Base-by-base conservation (phyloP, 2,329 filamentous ascomycete genomes). In the Hymenoscyphus linearis region DNA sequence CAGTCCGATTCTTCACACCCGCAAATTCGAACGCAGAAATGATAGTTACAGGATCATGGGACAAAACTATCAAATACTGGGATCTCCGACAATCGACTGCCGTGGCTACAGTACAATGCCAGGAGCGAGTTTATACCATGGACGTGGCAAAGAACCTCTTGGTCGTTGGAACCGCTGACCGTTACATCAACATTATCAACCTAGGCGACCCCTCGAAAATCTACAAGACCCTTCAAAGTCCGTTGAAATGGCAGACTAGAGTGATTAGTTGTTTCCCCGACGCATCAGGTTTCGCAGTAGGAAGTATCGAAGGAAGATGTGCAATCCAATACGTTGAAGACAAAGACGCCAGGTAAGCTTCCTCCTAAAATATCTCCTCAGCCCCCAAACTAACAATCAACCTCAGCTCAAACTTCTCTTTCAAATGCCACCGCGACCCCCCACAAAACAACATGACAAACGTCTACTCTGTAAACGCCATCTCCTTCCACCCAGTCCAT, bases 281-380 rank as follows among this genome's bases (percentile, higher is more conserved):
- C 74, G 89, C 91, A 6, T 87, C 86, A 0, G 95, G 95, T 5
- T 99, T 96, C 72, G 95, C 95, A 0, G 90, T 99, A 57, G 95
- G 95, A 59, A 96, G 91, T 73, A 96, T 99, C 70, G 95, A 99
- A 75, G 95, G 95, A 34, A 89, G 95, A 60, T 99, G 95, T 74
- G 95, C 95, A 1, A 99, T 99, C 66, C 95, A 99, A 74, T 98
- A 99, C 71, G 91, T 97, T 37, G 93, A 99, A 71, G 95, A 99
- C 52, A 97, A 97, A 76, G 92, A 99, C 74, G 79, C 89, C 2
- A 84, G 77, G 87, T 87, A 79, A 71, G 80, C 13, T 31, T 27
- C 4, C 22, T 16, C 13, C 14, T 25, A 47, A 9, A 6, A 16
- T 16, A 31, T 2, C 4, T 16, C 47, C 54, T 31, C 10, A 5